These are phyloP conservation scores for Alternaria brassicae DNA, from an alignment of 2,329 filamentous ascomycete genomes.

Conservation along the genomic window DNA sequence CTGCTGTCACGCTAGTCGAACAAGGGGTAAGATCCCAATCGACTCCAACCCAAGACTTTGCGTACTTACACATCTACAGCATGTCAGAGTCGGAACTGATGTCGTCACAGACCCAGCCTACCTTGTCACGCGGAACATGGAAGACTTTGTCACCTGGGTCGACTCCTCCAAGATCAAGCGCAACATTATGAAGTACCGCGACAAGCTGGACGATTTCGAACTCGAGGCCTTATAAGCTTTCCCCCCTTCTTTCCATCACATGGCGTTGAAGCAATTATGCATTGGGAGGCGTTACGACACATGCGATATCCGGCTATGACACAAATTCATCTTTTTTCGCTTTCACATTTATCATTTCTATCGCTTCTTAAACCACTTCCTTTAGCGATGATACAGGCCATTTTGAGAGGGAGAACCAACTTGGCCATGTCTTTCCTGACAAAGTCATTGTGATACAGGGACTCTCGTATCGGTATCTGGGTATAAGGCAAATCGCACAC, in stretches of 20 bases:
- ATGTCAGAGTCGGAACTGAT: conserved; percentile 89
- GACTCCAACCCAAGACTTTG: neutral
- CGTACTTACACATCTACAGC: conserved; percentile 41
- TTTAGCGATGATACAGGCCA: too few relatives aligned
- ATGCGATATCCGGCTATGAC: conserved; percentile 18
- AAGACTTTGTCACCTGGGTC: conserved; percentile 97
- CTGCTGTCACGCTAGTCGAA: conserved; percentile 83
- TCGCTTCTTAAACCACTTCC: neutral
- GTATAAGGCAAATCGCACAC: neutral
- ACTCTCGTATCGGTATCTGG: too few relatives aligned
- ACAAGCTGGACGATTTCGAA: conserved; percentile 96
- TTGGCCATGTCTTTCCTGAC: neutral
- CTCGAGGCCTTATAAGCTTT: conserved; percentile 54
- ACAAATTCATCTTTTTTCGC: conserved; percentile 1
- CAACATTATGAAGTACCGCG: conserved; percentile 92
- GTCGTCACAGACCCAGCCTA: conserved; percentile 90
- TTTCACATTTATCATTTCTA: neutral
- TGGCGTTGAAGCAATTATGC: conserved; percentile 30
- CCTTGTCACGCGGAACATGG: conserved; percentile 84
- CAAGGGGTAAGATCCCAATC: conserved; percentile 63
- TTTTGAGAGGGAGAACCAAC: neutral
- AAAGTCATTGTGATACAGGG: too few relatives aligned
- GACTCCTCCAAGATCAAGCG: conserved; percentile 97
- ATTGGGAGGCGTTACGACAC: conserved; percentile 27
- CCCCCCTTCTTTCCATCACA: conserved; percentile 5